These are phyloP conservation scores for Ogataea degrootiae DNA, from an alignment of 805 yeast species.

Conservation along the genomic window DNA sequence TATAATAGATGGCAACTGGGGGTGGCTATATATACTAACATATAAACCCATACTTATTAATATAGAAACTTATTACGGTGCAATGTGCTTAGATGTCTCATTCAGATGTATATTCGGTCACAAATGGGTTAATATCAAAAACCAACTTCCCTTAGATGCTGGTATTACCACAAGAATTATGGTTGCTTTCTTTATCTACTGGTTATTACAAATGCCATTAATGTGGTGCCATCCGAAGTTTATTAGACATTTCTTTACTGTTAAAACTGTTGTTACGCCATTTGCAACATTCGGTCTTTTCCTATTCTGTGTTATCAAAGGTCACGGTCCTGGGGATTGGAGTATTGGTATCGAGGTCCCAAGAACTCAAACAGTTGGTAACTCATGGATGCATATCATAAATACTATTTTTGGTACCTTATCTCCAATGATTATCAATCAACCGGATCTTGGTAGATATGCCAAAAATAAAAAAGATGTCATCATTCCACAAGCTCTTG, in stretches of 20 bases:
- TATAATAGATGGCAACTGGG: too few species aligned
- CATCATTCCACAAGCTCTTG: slow-evolving; percentile 15
- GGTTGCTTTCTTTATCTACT: slow-evolving; percentile 17
- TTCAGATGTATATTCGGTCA: slow-evolving; percentile 19
- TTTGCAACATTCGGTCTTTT: slow-evolving; percentile 19
- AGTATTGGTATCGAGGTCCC: slow-evolving; percentile 7
- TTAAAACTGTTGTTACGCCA: slow-evolving; percentile 17
- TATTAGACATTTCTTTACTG: slow-evolving; percentile 16
- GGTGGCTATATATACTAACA: too few species aligned
- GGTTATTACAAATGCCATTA: slow-evolving; percentile 18
- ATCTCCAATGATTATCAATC: slow-evolving; percentile 26
- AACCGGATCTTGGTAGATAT: slow-evolving; percentile 27
- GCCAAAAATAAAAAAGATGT: slow-evolving; percentile 13
- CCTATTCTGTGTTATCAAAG: slow-evolving; percentile 17
- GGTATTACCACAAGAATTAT: slow-evolving; percentile 13
- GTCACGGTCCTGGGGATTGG: slow-evolving; percentile 17
- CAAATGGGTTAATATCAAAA: slow-evolving; percentile 16
- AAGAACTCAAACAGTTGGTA: slow-evolving; percentile 7
- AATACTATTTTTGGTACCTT: slow-evolving; percentile 23
- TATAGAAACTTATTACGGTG: slow-evolving; percentile 33
- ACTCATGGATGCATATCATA: slow-evolving; percentile 16
- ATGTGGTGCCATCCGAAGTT: slow-evolving; percentile 17
- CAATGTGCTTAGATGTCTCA: slow-evolving; percentile 31
- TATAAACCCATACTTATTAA: slow-evolving; percentile 5
- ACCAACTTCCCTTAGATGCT: slow-evolving; percentile 16